phyloP scores from a whole-genome alignment of 306 rosid species.

The Geum urbanum region DNA sequence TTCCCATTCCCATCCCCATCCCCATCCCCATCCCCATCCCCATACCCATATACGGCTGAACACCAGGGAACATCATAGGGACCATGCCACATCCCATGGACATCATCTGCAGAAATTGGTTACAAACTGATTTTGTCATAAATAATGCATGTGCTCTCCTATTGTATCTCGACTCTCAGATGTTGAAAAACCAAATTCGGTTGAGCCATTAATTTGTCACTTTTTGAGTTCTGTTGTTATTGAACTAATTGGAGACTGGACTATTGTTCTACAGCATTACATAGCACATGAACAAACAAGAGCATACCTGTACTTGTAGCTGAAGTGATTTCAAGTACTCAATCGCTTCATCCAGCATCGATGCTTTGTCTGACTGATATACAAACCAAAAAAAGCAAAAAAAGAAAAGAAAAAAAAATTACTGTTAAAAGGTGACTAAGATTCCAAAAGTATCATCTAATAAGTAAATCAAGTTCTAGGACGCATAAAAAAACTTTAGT shows the following conservation, averaged over 20 bases:
- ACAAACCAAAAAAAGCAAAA: neutral
- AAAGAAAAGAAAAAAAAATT: constrained; percentile 4
- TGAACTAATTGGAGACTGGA: too few species aligned
- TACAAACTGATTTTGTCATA: constrained; percentile 19
- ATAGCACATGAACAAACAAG: neutral
- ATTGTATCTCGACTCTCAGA: neutral
- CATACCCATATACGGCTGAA: constrained; percentile 66
- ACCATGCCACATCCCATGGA: constrained; percentile 81
- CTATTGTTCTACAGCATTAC: neutral
- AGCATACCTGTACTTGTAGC: constrained; percentile 74
- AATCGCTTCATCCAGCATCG: constrained; percentile 92
- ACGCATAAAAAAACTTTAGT: neutral
- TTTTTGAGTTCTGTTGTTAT: neutral
- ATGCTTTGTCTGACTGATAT: constrained; percentile 80
- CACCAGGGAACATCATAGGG: constrained; percentile 80
- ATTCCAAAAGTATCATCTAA: neutral
- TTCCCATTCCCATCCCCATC: constrained; percentile 60
- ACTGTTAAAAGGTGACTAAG: neutral
- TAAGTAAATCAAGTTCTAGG: neutral
- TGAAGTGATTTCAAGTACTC: constrained; percentile 82
- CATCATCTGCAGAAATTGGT: constrained; percentile 65
- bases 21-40: constrained; percentile 64
- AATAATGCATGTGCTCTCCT: constrained; percentile 16
- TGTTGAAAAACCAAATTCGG: neutral
- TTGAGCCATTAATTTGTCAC: neutral